Percentiles rank a stretch among this genome's conserved stretches.
Evolutionary conservation across 768 basidiomycete genomes (phyloP).

Genomic region (Rhodocollybia butyracea): DNA sequence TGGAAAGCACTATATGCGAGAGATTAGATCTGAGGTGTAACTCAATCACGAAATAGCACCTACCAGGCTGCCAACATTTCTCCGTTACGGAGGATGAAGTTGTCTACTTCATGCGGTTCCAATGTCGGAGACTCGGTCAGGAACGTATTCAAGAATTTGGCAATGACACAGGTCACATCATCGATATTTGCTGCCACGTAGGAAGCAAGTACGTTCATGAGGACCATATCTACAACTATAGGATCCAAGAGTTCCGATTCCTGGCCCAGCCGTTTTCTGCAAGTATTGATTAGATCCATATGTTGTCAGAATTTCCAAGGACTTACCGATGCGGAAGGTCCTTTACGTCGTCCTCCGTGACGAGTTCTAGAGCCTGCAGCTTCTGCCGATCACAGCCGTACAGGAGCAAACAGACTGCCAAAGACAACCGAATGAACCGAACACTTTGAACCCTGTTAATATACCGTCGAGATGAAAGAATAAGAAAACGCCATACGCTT

Average conservation of each 20-base stretch:
- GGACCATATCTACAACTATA: conserved; percentile 53
- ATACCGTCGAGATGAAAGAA: background rate
- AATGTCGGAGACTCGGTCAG: conserved; percentile 56
- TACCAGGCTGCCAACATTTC: conserved; percentile 59
- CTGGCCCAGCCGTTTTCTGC: conserved; percentile 50
- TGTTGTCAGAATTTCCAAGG: background rate
- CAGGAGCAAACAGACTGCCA: conserved; percentile 58
- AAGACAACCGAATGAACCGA: conserved; percentile 56
- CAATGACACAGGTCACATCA: conserved; percentile 48
- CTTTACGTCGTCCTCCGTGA: conserved; percentile 44
- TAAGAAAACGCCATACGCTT: conserved; percentile 33
- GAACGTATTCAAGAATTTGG: conserved; percentile 63
- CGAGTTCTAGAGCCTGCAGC: conserved; percentile 42
- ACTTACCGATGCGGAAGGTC: conserved; percentile 57
- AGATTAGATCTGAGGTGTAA: conserved; percentile 3
- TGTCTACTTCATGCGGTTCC: conserved; percentile 67
- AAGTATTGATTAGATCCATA: conserved; percentile 1
- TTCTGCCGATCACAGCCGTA: conserved; percentile 62
- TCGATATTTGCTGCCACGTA: conserved; percentile 49
- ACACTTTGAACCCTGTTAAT: conserved; percentile 24
- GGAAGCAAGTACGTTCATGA: conserved; percentile 49
- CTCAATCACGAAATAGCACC: conserved; percentile 9
- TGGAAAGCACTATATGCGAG: conserved; percentile 54
- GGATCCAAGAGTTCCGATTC: conserved; percentile 48
- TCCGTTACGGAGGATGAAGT: conserved; percentile 67